These are phyloP conservation scores for Colletotrichum gigasporum DNA, from an alignment of 2,329 filamentous ascomycete genomes.

Conservation along the genomic window DNA sequence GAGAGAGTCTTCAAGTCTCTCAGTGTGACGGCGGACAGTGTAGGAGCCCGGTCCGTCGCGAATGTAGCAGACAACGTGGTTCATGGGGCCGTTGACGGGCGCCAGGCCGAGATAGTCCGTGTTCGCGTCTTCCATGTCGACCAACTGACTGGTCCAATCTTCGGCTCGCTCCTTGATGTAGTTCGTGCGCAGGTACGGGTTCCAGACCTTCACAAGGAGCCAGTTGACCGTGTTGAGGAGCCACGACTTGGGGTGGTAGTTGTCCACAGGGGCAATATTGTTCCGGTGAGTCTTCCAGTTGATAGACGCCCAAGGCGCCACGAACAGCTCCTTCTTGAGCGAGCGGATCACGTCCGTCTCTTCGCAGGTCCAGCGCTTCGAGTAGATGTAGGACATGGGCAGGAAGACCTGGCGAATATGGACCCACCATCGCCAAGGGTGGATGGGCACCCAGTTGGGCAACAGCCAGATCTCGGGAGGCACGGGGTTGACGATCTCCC, in stretches of 20 bases:
- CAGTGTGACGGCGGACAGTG: conserved; percentile 79
- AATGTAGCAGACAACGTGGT: conserved; percentile 86
- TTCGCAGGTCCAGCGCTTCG: conserved; percentile 81
- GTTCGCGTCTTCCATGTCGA: conserved; percentile 93
- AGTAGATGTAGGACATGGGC: conserved; percentile 91
- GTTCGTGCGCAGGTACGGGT: conserved; percentile 76
- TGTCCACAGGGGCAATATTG: conserved; percentile 80
- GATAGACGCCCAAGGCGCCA: conserved; percentile 80
- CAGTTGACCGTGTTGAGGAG: conserved; percentile 83
- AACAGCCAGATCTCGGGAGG: conserved; percentile 94
- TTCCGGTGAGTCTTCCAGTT: conserved; percentile 83
- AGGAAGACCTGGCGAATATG: conserved; percentile 98
- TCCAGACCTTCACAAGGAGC: conserved; percentile 81
- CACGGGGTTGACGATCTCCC: conserved; percentile 94
- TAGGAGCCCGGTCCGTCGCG: conserved; percentile 80
- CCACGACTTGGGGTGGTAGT: conserved; percentile 93
- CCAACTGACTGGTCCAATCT: conserved; percentile 81
- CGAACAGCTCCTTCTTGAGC: conserved; percentile 84
- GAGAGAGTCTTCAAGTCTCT: conserved; percentile 84
- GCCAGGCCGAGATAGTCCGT: conserved; percentile 88
- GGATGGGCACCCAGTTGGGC: conserved; percentile 88
- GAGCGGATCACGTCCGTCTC: conserved; percentile 77
- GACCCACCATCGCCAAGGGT: conserved; percentile 97
- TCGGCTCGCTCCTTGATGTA: conserved; percentile 77
- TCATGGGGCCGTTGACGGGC: conserved; percentile 91